Evolutionary conservation across 2,329 filamentous ascomycete species (phyloP), one percentile per base, ranked within the genome.

Genomic region (Basipetospora chlamydospora): DNA sequence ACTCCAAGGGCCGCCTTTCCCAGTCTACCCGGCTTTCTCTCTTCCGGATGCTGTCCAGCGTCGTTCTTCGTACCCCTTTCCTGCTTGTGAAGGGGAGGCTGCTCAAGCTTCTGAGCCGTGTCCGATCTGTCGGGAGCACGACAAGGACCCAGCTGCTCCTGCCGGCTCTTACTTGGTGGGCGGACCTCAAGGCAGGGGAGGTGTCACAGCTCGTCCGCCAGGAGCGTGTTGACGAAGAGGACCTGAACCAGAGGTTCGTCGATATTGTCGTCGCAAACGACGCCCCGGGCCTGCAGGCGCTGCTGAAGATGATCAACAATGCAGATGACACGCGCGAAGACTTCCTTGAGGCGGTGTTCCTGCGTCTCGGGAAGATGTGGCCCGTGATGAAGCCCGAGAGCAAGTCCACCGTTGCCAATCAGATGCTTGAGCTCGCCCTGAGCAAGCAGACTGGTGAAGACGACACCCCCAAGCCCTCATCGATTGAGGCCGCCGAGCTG

Each of bases 131-230:
- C 3, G 76, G 74, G n/a, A 61, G 62, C 6, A 73, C 68, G 18
- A 75, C 78, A 9, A 77, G 85, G 39, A 82, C 76, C 2, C 76
- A 80, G 44, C 64, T 80, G 16, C 60, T 96, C n/a, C 59, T 88
- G n/a, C 83, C 86, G 1, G 57, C 80, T 3, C 62, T 94, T 22
- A 66, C 72, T 39, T 65, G 67, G 49, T 93, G 85, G 84, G 64
- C 74, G 18, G 55, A 59, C 7, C 52, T 82, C 16, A 56, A 59
- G 9, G 59, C 64, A 8, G 54, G 60, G 2, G 63, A 77, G 18
- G 69, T 71, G 1, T 48, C 58, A 6, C 54, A 61, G 6, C 57
- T 65, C 10, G 52, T 53, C 44, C 25, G 47, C 41, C 39, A 46
- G 7, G 68, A 57, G 47, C 59, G 55, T 44, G 54, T 58, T 43